Evolutionary conservation across 345 rosid species (phyloP).

Genomic region (Salix udensis): DNA sequence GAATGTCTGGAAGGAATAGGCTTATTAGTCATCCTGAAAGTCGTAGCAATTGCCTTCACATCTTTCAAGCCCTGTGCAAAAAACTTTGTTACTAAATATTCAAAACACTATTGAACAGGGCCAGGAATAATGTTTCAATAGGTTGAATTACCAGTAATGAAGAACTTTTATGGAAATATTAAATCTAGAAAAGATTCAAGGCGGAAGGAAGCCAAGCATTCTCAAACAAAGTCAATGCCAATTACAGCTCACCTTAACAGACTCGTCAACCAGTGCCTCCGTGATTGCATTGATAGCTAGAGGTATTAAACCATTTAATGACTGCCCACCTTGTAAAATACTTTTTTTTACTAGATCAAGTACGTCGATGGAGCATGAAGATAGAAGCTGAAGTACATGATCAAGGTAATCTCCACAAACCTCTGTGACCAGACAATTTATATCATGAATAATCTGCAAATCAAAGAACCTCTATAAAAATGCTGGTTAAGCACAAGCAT

Average conservation of each 20-base stretch:
- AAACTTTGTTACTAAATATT: background rate
- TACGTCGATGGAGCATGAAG: constrained; percentile 69
- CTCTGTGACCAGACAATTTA: constrained; percentile 57
- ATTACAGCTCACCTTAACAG: constrained; percentile 70
- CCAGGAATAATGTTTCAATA: background rate
- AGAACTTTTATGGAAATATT: background rate
- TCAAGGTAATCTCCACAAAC: constrained; percentile 61
- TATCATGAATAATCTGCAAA: constrained; percentile 86
- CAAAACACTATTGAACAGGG: background rate
- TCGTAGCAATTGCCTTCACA: constrained; percentile 80
- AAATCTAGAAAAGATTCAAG: background rate
- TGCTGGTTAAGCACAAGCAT: constrained; percentile 8
- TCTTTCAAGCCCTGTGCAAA: constrained; percentile 69
- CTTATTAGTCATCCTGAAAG: constrained; percentile 88
- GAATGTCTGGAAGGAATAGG: constrained; percentile 93
- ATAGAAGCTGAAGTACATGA: constrained; percentile 52
- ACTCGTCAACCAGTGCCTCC: constrained; percentile 69
- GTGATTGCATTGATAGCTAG: constrained; percentile 46
- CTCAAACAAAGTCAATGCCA: background rate
- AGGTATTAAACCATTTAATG: constrained; percentile 56
- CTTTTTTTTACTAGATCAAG: constrained; percentile 69
- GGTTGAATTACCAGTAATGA: background rate
- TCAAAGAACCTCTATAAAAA: constrained; percentile 11
- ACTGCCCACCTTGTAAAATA: constrained; percentile 63
- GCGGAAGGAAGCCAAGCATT: constrained; percentile 1